Evolutionary conservation across 257 asterid genomes (phyloP), one percentile per base, ranked within the genome.

Genomic region (Salvia rosmarinus): DNA sequence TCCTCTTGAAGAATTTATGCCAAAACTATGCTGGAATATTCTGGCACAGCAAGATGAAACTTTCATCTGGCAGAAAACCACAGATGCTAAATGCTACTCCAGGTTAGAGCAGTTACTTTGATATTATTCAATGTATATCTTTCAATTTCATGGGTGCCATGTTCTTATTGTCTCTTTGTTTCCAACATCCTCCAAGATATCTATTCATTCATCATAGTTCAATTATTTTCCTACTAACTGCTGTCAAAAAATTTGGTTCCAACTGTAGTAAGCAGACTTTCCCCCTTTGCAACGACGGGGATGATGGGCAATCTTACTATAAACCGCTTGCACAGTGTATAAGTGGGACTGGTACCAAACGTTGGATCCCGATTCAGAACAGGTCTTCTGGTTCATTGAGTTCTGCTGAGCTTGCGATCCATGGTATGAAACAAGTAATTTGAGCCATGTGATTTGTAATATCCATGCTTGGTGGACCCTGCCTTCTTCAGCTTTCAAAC

Each of bases 1-100:
- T 81, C 87, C 90, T 72, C 71, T 91, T 34, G 96, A 89, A 81
- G 90, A 83, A 54, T 84, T 85, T 79, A 75, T 90, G 32, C 78
- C 67, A 63, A 91, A 85, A 54, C 80, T 89, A 51, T 94, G 99
- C 77, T 94, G 97, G 99, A 81, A 75, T 76, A 85, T 86, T 74
- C 67, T 91, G 81, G 91, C 85, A 9, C 88, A 85, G 80, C 90
- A 88, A 80, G 99, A 91, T 57, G 97, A 91, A 50, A 91, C 99
- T 47, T 88, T 80, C 69, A 67, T 86, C 74, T 94, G 97, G 99
- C 95, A 89, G 83, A 91, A 94, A 84, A 85, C 96, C 0, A 8
- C 86, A 13, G 99, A 91, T 77, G 76, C 88, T 72, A 77, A 71
- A 64, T 91, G 96, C 79, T 82, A 88, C 77, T 87, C 97, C 54